Evolutionary conservation across 2,329 filamentous ascomycete genomes (phyloP), one percentile per base, ranked within the genome.

Genomic region (Akanthomyces lecanii): DNA sequence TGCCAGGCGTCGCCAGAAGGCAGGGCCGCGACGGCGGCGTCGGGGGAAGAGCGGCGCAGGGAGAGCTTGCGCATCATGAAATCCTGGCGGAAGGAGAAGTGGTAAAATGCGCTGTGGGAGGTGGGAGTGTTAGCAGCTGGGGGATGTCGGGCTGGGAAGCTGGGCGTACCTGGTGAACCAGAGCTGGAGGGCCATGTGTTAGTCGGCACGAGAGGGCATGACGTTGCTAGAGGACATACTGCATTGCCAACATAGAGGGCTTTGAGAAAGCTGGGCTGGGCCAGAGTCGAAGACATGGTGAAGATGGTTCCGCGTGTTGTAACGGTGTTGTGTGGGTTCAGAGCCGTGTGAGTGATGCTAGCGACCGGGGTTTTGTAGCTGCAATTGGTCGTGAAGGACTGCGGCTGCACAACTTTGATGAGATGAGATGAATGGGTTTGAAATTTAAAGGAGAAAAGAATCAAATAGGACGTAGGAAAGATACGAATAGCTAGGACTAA

Each of bases 1-100:
- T 59, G 56, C 56, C 56, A 59, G 45, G 42, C n/a, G 23, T 59
- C 56, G 45, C 56, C 56, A 5, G 45, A 21, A 33, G 56, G 33
- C 3, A 40, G 21, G 21, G 30, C 56, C 21, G 30, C 30, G 33
- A 59, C n/a, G 56, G 45, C 56, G 45, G 45, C n/a, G 21, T 50
- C 44, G 21, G 4, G 28, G 14, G 56, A 59, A 6, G 18, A 21
- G 14, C 23, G 30, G 7, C 45, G 56, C 3, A n/a, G 18, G 21
- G 56, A 50, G 33, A 59, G 45, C 45, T 51, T 42, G 30, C 45
- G 56, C 56, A 59, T 59, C 33, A 59, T 59, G 5, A 36, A 14
- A 12, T 50, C 30, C 21, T 28, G 45, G 21, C 56, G 45, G 45
- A 51, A 59, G 21, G 30, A 25, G 23, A 59, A 51, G 44, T 59